Conservation (phyloP, 495 filamentous ascomycete species). For the Bacidia gigantensis region DNA sequence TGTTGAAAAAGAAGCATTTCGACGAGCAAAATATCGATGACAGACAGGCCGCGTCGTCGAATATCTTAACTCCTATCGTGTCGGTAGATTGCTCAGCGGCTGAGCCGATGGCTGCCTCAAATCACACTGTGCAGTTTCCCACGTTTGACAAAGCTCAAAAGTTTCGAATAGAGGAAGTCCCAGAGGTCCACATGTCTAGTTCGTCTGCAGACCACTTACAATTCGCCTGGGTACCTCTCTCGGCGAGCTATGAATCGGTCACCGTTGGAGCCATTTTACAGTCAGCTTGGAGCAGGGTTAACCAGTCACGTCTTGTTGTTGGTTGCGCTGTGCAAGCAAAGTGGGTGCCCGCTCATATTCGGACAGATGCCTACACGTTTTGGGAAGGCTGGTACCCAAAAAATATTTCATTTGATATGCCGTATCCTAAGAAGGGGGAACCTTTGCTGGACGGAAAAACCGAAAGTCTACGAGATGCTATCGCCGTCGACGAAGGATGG, state of each 20-base stretch:
- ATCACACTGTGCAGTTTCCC: slow-evolving; percentile 11
- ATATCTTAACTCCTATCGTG: slow-evolving; percentile 1
- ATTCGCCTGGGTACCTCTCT: slow-evolving; percentile 12
- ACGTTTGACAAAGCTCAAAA: background rate
- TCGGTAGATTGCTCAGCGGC: slow-evolving; percentile 8
- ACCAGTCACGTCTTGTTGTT: slow-evolving; percentile 10
- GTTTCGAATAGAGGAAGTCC: background rate
- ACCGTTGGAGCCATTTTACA: slow-evolving; percentile 11
- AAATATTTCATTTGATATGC: background rate
- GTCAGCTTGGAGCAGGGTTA: slow-evolving; percentile 4
- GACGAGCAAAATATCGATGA: slow-evolving; percentile 10
- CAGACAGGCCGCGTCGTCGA: slow-evolving; percentile 4
- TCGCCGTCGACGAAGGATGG: slow-evolving; percentile 9
- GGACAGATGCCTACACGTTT: slow-evolving; percentile 17
- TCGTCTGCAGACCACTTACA: slow-evolving; percentile 5
- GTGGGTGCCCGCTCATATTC: slow-evolving; percentile 13
- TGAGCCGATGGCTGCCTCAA: slow-evolving; percentile 4
- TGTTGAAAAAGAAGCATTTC: background rate
- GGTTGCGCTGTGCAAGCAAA: slow-evolving; percentile 14
- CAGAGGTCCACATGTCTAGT: background rate
- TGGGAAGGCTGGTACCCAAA: slow-evolving; percentile 2
- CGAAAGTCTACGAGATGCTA: slow-evolving; percentile 1
- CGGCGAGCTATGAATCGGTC: slow-evolving; percentile 5
- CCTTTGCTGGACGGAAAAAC: slow-evolving; percentile 1
- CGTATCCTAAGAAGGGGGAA: slow-evolving; percentile 9